phyloP scores from a whole-genome alignment of 345 rosid species.

The Gossypium arboreum region DNA sequence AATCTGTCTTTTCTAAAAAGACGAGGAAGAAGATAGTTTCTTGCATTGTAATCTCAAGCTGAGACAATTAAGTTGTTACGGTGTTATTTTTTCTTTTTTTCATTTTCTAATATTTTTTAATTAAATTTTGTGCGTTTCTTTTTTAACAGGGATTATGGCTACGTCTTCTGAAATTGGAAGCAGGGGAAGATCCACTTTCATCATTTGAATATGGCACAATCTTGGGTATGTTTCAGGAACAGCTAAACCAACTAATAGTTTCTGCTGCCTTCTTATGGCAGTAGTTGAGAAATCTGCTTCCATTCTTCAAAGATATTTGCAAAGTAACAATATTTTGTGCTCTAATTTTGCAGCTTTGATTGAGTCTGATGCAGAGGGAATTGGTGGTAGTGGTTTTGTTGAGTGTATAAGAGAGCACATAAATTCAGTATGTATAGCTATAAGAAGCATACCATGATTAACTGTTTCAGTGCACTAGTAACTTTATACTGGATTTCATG shows the following conservation, averaged over 20 bases:
- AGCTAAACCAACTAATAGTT: slow-evolving; percentile 8
- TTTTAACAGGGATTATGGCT: slow-evolving; percentile 82
- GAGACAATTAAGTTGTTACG: background rate
- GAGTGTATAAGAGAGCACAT: slow-evolving; percentile 98
- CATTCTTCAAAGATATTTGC: background rate
- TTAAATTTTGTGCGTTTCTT: background rate
- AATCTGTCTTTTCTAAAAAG: background rate
- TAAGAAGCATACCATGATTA: slow-evolving; percentile 19
- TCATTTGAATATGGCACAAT: slow-evolving; percentile 99
- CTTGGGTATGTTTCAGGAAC: slow-evolving; percentile 53
- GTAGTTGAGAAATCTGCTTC: slow-evolving; percentile 15
- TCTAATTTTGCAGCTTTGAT: slow-evolving; percentile 72
- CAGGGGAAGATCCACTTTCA: slow-evolving; percentile 95
- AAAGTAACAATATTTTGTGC: slow-evolving; percentile 16
- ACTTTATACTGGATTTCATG: slow-evolving; percentile 34
- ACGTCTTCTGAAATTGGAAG: slow-evolving; percentile 85
- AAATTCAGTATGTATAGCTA: slow-evolving; percentile 55
- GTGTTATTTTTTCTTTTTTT: background rate
- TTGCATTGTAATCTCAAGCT: slow-evolving; percentile 7
- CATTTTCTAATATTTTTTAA: background rate
- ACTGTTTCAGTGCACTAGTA: slow-evolving; percentile 21
- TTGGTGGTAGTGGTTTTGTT: slow-evolving; percentile 98
- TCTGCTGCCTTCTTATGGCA: slow-evolving; percentile 15
- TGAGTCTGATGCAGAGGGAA: slow-evolving; percentile 99
- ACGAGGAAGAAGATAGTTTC: background rate